Base-by-base conservation (phyloP, 1,284 basidiomycete species). In the Austroboletus niveus region DNA sequence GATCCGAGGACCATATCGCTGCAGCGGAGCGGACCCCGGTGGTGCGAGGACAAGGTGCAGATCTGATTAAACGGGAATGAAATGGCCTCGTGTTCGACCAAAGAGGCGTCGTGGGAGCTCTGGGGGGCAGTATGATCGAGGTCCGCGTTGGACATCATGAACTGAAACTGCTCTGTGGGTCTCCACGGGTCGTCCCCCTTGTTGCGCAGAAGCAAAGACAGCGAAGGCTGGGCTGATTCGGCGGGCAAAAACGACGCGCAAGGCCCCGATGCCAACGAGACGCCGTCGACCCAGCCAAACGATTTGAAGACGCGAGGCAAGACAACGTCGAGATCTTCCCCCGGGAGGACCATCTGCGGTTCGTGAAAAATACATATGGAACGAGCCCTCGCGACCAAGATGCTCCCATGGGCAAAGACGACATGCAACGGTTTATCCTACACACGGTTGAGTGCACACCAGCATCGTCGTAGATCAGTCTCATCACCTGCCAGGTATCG, bases 251-350 rank as follows among this genome's bases (percentile, higher is more conserved):
- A 41, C n/a, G 56, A 53, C 0, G 51, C 17, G 43, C 42, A 30
- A 35, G 61, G 53, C 45, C 57, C 45, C 49, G 72, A 59, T 0
- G 74, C 61, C 1, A 79, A 73, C 1, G 75, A 74, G 24, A 82
- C 72, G 5, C 78, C 77, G 46, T 85, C 84, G 9, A 84, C 75
- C 84, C 83, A 85, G 20, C 83, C 83, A 58, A 84, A 84, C 9
- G 79, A 76, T 56, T 78, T 74, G 22, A 55, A 68, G 0, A 73
- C 72, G 27, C 79, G 59, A 6, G 81, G 74, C 0, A 59, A 38
- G 41, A 72, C 70, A 5, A 66, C 15, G 41, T 52, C 11, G 5
- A 59, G 48, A 27, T 53, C 42, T 2, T 61, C 47, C 10, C 45
- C 55, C 27, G 56, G 58, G 1, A 24, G 30, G 27, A 52, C 47